Percentiles rank a stretch among this genome's conserved stretches.
Conservation (phyloP, 2,329 filamentous ascomycete genomes). For the Sphaerulina musiva region DNA sequence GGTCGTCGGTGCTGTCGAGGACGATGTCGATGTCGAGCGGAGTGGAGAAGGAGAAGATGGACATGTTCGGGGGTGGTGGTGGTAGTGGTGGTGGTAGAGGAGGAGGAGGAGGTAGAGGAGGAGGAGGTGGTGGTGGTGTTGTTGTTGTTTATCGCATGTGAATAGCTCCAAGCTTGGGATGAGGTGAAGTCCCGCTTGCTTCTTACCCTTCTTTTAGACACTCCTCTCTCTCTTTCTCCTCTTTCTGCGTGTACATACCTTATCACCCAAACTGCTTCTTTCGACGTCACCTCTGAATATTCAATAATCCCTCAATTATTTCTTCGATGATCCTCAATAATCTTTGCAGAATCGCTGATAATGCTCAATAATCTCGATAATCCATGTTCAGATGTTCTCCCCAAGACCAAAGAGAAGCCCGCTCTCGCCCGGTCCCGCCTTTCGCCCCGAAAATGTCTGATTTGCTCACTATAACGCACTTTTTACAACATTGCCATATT, state of each 20-base stretch:
- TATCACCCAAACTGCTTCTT: too few relatives aligned
- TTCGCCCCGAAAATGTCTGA: not conserved
- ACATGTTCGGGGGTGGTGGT: slow-evolving; percentile 53
- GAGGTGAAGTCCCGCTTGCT: too few relatives aligned
- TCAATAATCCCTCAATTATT: too few relatives aligned
- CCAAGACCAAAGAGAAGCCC: not conserved
- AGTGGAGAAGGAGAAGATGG: slow-evolving; percentile 90
- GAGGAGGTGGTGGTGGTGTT: not conserved
- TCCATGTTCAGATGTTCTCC: not conserved
- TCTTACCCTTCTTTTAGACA: too few relatives aligned
- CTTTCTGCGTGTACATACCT: too few relatives aligned
- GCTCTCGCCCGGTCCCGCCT: not conserved
- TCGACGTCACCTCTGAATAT: too few relatives aligned
- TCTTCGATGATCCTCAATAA: too few relatives aligned
- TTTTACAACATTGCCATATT: not conserved
- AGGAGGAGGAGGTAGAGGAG: not conserved
- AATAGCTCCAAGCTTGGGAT: too few relatives aligned
- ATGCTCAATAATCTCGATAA: too few relatives aligned
- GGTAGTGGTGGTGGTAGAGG: not conserved
- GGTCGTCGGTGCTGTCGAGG: slow-evolving; percentile 88
- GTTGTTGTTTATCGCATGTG: too few relatives aligned
- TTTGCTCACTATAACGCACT: not conserved
- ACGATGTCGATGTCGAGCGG: slow-evolving; percentile 98
- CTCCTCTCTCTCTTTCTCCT: too few relatives aligned
- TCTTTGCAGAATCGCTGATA: too few relatives aligned